Conservation (phyloP, 2,329 filamentous ascomycete genomes). For the Sclerotinia minor region DNA sequence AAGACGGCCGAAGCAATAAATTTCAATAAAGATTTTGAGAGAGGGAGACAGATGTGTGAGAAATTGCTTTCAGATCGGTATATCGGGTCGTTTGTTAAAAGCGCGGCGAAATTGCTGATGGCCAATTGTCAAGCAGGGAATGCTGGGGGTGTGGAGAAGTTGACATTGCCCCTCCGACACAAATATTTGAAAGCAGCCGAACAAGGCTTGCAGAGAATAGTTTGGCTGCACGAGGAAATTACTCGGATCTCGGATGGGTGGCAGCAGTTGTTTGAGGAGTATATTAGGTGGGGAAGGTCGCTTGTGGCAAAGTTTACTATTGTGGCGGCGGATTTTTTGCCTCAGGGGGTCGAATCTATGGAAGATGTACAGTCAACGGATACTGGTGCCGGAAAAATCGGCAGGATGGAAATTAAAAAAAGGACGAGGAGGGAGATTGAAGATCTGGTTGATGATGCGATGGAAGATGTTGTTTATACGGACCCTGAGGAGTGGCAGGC, state of each 20-base stretch:
- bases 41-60: not conserved
- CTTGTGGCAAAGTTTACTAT: not conserved
- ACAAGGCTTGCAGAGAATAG: not conserved
- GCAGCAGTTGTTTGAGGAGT: not conserved
- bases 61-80: not conserved
- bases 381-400: not conserved
- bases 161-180: not conserved
- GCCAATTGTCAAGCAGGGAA: not conserved
- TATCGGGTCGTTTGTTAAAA: constrained; percentile 5
- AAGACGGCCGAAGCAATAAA: not conserved
- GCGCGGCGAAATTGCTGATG: not conserved
- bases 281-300: not conserved
- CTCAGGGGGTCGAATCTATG: not conserved
- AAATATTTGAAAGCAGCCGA: not conserved
- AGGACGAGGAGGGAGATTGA: not conserved
- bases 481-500: not conserved
- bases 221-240: not conserved
- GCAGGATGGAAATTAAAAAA: not conserved
- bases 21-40: not conserved
- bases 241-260: not conserved
- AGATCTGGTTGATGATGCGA: not conserved
- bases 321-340: not conserved
- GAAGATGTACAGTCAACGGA: no score
- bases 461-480: not conserved
- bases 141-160: not conserved